Base-by-base conservation (phyloP, 371 early-diverging fungal species). In the Mucor racemosus region DNA sequence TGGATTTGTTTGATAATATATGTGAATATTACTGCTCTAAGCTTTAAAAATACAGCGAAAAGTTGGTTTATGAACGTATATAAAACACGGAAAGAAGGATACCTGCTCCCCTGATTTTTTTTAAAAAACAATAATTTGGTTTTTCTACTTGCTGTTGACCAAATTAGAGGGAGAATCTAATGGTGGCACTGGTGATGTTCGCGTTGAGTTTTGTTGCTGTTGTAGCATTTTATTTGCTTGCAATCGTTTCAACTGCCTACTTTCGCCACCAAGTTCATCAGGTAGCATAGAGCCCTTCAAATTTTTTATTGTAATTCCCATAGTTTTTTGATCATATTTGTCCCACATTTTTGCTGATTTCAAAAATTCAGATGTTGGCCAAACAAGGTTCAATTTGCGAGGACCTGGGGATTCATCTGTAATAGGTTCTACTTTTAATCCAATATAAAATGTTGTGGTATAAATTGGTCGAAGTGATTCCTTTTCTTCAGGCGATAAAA, bases 391-490 rank as follows among this genome's bases (percentile, higher is more conserved):
- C 65, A 94, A 65, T 60, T 83, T 79, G 35, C 84, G 75, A 40
- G 79, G 84, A 39, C 77, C 88, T 5, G 76, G 78, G 1, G 79
- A 58, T 17, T 77, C 81, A 60, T 76, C 84, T 73, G 56, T 61
- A 8, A 60, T 42, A 13, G 67, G 67, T n/a, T 60, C 61, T 13
- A 61, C 67, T 46, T 72, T 70, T 34, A 97, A 76, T 5, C 96
- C 97, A 68, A 97, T 86, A 73, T 94, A 97, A 68, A 95, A 96
- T 5, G 89, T 85, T 2, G 94, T 90, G 14, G 93, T 93, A 70
- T 89, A 88, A n/a, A 84, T 66, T 26, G 72, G 61, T 0, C 44
- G 61, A 10, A 74, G 69, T 6, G 71, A 61, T 0, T 60, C 40
- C 55, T 76, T 76, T 41, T 76, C 79, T 62, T 76, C 76, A 15